Conservation (phyloP, 164 flowering plant species). For the Cinnamomum micranthum region DNA sequence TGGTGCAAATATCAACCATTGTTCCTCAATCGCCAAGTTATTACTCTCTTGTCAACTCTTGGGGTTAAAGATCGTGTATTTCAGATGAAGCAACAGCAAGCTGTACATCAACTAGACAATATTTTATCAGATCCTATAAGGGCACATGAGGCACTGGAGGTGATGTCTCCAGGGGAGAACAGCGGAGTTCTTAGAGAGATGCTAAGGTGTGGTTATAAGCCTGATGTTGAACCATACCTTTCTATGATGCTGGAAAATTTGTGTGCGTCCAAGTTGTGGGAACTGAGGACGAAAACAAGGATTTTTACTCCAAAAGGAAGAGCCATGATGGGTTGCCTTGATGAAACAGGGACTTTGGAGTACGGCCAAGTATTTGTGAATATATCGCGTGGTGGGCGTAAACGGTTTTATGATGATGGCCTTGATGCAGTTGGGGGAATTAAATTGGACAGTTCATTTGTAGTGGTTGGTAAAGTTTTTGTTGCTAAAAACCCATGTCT, state of each 20-base stretch:
- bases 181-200: conserved; percentile 65
- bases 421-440: neutral
- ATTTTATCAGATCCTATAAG: conserved; percentile 51
- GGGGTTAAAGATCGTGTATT: conserved; percentile 68
- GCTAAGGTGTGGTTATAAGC: conserved; percentile 74
- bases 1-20: conserved; percentile 81
- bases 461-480: conserved; percentile 48
- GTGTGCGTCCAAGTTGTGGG: conserved; percentile 61
- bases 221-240: conserved; percentile 76
- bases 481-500: conserved; percentile 97
- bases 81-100: conserved; percentile 60
- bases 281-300: conserved; percentile 54
- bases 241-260: conserved; percentile 83
- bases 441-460: conserved; percentile 6
- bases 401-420: conserved; percentile 12
- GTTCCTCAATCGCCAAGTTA: conserved; percentile 74
- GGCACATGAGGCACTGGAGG: conserved; percentile 63
- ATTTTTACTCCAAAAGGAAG: conserved; percentile 65
- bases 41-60: conserved; percentile 83
- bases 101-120: conserved; percentile 46
- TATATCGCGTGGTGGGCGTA: conserved; percentile 31
- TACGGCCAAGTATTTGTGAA: conserved; percentile 90
- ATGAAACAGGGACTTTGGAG: conserved; percentile 74
- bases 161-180: conserved; percentile 72
- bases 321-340: conserved; percentile 86